Evolutionary conservation across 148 eudicot species (phyloP), one percentile per base, ranked within the genome.

Genomic region (Camellia japonica): DNA sequence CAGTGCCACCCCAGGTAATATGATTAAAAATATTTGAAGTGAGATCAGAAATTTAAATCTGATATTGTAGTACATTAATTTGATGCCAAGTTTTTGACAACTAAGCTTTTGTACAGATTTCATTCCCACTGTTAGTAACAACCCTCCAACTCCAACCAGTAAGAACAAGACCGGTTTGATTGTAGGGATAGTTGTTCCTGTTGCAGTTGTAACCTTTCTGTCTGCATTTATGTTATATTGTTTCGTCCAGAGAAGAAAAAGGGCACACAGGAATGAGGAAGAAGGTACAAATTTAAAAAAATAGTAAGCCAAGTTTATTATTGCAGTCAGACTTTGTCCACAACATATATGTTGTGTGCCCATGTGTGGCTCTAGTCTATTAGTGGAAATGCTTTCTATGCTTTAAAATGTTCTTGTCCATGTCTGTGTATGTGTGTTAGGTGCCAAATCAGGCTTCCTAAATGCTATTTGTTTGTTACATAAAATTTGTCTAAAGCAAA

Each of bases 1-100:
- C 86, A 91, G 93, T 65, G 91, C 87, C 56, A 87, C 87, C 69
- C 93, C 97, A 88, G 81, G 97, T 91, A 87, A 74, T 71, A 63
- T 43, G 75, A 51, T 20, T n/a, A 68, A 4, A 19, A 49, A 9
- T 30, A 66, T 19, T 15, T 23, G 58, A 68, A 12, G 47, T 63
- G 38, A 30, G 38, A 30, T 2, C 13, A 42, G 68, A 23, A 68
- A 59, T 19, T 20, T 16, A 38, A 63, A 41, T 47, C 5, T 77
- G 73, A 18, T 55, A 73, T 83, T 14, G 63, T 79, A 58, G 19
- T 52, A 9, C 51, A 20, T 82, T 47, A 23, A 79, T 72, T 82
- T 47, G n/a, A 79, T 72, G 19, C n/a, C 42, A 74, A 52, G 51
- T 68, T n/a, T 49, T 65, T 78, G 65, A 61, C 58, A 73, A 16